Base-by-base conservation (phyloP, 441 rosid genomes). In the Populus trichocarpa region DNA sequence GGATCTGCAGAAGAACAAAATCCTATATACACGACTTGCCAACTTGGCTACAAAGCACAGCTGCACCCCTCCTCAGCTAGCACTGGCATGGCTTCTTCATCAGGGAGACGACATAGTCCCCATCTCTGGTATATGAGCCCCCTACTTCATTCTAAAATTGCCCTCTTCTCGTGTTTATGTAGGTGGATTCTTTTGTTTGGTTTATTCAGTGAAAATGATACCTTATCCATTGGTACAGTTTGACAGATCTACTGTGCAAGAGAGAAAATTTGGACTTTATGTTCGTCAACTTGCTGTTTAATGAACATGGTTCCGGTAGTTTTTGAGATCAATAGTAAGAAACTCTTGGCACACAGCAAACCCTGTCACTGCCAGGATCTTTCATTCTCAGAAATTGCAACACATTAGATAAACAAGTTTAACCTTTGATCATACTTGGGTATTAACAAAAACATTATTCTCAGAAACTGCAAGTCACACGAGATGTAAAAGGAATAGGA, bases 41-140 rank as follows among this genome's bases (percentile, higher is more conserved):
- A 67, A 78, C 20, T 78, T 88, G 76, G 87, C 90, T 5, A 26
- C 75, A 42, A 88, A 85, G 80, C 85, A 81, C 74, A 69, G 53
- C 26, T 85, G 92, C 81, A 84, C 75, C 8, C 71, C 85, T 57
- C 81, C 92, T 71, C 89, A 90, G 40, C 75, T 90, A 16, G 90
- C 94, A 73, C 81, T 90, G 77, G 86, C 90, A 22, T 90, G 90
- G 87, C 78, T 89, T 70, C 86, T 85, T 59, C 85, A 85, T 83
- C 88, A 85, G 46, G 90, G 90, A 53, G 80, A 84, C 38, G 90
- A 86, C 78, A 73, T 86, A 66, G 71, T 89, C 74, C 90, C 91
- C 11, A 89, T 90, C 66, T 90, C 90, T 2, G 92, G 90, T 87
- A 77, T 6, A 2, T 0, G 11, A 26, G 18, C 42, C 42, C 42